Evolutionary conservation across 805 yeast species (phyloP).

Genomic region (Sugiyamaella valdiviana): DNA sequence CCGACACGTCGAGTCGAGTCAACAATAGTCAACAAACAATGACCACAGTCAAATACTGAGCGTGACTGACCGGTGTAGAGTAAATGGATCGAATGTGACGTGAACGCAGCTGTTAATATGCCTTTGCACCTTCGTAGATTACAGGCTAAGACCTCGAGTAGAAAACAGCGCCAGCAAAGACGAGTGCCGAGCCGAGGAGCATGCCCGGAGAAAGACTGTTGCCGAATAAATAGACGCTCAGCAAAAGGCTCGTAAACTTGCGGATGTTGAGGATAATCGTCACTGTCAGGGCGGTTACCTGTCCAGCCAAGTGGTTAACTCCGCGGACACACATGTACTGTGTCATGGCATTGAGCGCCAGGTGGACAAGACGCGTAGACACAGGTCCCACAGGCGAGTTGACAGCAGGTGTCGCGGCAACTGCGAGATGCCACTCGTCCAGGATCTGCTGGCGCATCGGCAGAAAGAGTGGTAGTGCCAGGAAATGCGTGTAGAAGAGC

Average conservation of each 20-base stretch:
- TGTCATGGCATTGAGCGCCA: conserved; percentile 43
- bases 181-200: conserved; percentile 47
- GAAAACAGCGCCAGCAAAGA: conserved; percentile 49
- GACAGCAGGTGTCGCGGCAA: conserved; percentile 15
- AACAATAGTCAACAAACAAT: too few species aligned
- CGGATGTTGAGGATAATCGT: conserved; percentile 55
- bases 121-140: not conserved
- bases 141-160: conserved; percentile 28
- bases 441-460: conserved; percentile 32
- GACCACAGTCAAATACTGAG: too few species aligned
- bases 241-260: conserved; percentile 51
- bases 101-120: too few species aligned
- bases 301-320: conserved; percentile 55
- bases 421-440: conserved; percentile 29
- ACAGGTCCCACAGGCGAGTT: conserved; percentile 18
- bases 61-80: too few species aligned
- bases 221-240: conserved; percentile 51
- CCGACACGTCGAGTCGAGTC: too few species aligned
- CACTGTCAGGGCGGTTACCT: conserved; percentile 56
- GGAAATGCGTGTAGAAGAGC: conserved; percentile 53
- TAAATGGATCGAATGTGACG: too few species aligned
- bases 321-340: conserved; percentile 63
- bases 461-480: conserved; percentile 49
- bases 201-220: conserved; percentile 35
- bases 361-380: conserved; percentile 27